These are phyloP conservation scores for Schizosaccharomyces versatilis DNA, from an alignment of 1,139 yeast genomes.

Conservation along the genomic window DNA sequence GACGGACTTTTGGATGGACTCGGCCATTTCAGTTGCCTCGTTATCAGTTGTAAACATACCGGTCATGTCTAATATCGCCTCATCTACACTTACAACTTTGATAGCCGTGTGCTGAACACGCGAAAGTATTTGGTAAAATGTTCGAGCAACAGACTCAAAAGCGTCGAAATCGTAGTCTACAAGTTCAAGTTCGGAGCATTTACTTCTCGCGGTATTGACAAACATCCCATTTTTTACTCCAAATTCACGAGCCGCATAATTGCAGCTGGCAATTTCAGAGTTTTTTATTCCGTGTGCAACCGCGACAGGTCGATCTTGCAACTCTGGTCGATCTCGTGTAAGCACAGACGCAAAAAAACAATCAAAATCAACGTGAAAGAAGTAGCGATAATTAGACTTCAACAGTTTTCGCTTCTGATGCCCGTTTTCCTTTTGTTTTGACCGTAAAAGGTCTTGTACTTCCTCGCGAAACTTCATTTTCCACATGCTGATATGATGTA, in stretches of 20 bases:
- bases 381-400: conserved; percentile 15
- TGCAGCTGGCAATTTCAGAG: conserved; percentile 74
- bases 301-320: conserved; percentile 40
- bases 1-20: conserved; percentile 27
- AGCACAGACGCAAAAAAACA: conserved; percentile 85
- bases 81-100: conserved; percentile 78
- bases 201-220: conserved; percentile 31
- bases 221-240: conserved; percentile 85
- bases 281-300: conserved; percentile 53
- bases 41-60: conserved; percentile 15
- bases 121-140: conserved; percentile 28
- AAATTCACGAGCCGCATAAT: conserved; percentile 51
- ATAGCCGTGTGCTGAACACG: conserved; percentile 32
- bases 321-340: conserved; percentile 32
- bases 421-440: conserved; percentile 10
- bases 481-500: conserved; percentile 79
- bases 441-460: conserved; percentile 28
- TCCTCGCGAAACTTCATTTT: conserved; percentile 49
- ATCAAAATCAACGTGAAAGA: conserved; percentile 77
- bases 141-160: conserved; percentile 41
- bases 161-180: conserved; percentile 54
- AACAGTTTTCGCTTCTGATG: not conserved
- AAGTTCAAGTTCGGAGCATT: conserved; percentile 43
- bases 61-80: conserved; percentile 55
- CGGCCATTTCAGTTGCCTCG: conserved; percentile 19